Percentiles rank a stretch among this genome's conserved stretches.
Conservation (phyloP, 2,329 filamentous ascomycete species). For the Cladophialophora immunda region DNA sequence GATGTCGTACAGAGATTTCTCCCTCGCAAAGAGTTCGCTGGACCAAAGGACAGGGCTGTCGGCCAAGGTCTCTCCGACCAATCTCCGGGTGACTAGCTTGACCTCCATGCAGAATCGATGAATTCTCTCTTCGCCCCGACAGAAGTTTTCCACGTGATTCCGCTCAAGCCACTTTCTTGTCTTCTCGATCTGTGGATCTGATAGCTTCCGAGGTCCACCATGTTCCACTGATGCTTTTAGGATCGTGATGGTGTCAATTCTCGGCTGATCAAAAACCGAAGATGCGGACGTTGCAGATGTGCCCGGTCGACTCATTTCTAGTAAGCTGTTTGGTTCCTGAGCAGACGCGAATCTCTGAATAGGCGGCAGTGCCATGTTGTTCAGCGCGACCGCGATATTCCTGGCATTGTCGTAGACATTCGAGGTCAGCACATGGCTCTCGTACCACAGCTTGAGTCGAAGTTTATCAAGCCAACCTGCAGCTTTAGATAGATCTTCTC, state of each 20-base stretch:
- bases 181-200: constrained; percentile 91
- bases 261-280: constrained; percentile 77
- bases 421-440: constrained; percentile 90
- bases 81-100: constrained; percentile 81
- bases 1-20: constrained; percentile 59
- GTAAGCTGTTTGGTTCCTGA: constrained; percentile 1
- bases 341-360: constrained; percentile 41
- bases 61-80: constrained; percentile 83
- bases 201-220: constrained; percentile 91
- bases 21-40: constrained; percentile 84
- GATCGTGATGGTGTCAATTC: constrained; percentile 86
- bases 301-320: constrained; percentile 49
- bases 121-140: constrained; percentile 91
- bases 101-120: constrained; percentile 93
- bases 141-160: constrained; percentile 88
- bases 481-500: constrained; percentile 59
- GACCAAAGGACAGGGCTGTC: constrained; percentile 92
- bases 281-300: constrained; percentile 58
- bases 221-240: constrained; percentile 83
- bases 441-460: constrained; percentile 98
- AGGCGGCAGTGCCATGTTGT: constrained; percentile 78
- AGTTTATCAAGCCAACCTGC: constrained; percentile 77
- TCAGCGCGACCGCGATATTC: constrained; percentile 85
- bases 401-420: constrained; percentile 85
- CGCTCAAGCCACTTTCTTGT: constrained; percentile 83